phyloP scores from a whole-genome alignment of 441 rosid genomes.

The Gossypium davidsonii region DNA sequence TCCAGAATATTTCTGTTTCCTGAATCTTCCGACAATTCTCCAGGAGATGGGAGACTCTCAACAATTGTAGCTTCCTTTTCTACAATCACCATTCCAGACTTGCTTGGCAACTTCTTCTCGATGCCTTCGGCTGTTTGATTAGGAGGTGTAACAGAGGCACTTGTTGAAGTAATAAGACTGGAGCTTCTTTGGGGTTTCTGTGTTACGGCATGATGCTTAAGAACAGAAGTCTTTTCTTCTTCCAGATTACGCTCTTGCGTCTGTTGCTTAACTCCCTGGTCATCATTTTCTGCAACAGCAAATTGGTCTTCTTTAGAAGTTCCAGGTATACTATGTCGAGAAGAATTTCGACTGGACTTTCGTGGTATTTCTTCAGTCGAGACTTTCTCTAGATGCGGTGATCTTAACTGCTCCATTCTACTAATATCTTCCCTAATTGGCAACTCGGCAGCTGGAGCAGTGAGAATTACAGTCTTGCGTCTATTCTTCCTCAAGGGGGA shows the following conservation, averaged over 20 bases:
- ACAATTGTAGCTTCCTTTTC: constrained; percentile 8
- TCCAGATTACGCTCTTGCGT: constrained; percentile 9
- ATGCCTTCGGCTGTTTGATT: constrained; percentile 1
- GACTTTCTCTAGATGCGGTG: not conserved
- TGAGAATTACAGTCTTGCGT: constrained; percentile 15
- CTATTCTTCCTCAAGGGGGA: constrained; percentile 17
- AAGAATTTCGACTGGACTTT: constrained; percentile 19
- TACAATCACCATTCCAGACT: constrained; percentile 7
- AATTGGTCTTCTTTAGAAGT: not conserved
- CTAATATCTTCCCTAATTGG: not conserved
- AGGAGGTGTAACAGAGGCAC: constrained; percentile 7
- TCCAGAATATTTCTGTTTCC: not conserved
- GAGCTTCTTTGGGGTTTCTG: constrained; percentile 16
- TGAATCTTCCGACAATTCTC: not conserved
- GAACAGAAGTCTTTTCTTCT: constrained; percentile 2
- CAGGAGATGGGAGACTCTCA: constrained; percentile 5
- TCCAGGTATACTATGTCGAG: constrained; percentile 5
- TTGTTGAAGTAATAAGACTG: constrained; percentile 9
- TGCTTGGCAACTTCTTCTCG: constrained; percentile 23
- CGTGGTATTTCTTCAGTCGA: constrained; percentile 2
- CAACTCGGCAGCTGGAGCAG: not conserved
- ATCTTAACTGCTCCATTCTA: not conserved
- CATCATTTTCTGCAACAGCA: constrained; percentile 4
- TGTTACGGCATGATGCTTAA: not conserved
- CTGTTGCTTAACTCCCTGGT: constrained; percentile 9